A percentile compares a stretch with the other conserved stretches of the same genome.
These are phyloP conservation scores for Tolypocladium cylindrosporum DNA, from an alignment of 2,329 filamentous ascomycete genomes.

Conservation along the genomic window DNA sequence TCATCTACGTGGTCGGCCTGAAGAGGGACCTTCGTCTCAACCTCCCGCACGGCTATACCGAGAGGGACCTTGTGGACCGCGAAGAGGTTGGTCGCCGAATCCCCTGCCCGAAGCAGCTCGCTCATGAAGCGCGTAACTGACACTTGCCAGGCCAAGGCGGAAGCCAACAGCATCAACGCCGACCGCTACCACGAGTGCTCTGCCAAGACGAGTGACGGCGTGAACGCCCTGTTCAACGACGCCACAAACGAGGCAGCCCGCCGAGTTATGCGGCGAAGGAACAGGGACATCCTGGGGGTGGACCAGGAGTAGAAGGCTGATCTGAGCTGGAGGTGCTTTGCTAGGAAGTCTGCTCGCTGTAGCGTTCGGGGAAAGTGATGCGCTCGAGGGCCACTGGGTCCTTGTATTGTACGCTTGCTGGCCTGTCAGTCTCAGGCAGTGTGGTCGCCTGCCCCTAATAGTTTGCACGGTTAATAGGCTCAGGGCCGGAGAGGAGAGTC, in stretches of 20 bases:
- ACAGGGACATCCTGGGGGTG: neutral
- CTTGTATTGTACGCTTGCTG: neutral
- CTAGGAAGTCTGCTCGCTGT: neutral
- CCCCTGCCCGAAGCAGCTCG: neutral
- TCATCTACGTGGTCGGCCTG: neutral
- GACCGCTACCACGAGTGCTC: constrained; percentile 24
- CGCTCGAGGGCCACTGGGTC: neutral
- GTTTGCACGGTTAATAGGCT: neutral
- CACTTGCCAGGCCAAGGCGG: constrained; percentile 17
- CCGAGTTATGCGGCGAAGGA: constrained; percentile 5
- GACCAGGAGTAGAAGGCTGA: too few species aligned
- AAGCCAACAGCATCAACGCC: constrained; percentile 19
- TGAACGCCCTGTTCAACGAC: constrained; percentile 19
- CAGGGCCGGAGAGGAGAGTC: neutral
- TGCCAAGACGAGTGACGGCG: constrained; percentile 23
- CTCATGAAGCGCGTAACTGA: neutral
- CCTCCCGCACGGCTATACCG: neutral
- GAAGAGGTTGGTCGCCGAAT: neutral
- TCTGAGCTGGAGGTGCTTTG: neutral
- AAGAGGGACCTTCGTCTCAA: neutral
- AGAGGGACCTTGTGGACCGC: neutral
- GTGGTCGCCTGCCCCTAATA: neutral
- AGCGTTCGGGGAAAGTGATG: neutral
- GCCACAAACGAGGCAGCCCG: constrained; percentile 13
- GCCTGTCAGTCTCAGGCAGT: neutral